A percentile compares a stretch with the other conserved stretches of the same genome.
Conservation (phyloP, 2,329 filamentous ascomycete genomes). For the Ophiostoma triangulosporum region DNA sequence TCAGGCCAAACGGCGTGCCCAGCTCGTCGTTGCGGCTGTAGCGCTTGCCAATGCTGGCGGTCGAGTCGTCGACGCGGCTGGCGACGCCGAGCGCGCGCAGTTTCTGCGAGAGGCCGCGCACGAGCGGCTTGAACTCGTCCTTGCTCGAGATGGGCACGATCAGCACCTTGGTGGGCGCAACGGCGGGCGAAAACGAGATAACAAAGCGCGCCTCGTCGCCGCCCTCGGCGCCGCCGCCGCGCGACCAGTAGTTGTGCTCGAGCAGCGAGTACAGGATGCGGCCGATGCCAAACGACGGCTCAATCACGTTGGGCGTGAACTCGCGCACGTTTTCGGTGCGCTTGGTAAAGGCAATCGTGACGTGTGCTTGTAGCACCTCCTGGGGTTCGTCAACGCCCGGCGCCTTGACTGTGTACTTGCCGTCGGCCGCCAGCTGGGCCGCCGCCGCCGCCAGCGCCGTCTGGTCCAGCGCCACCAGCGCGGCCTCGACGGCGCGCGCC, state of each 20-base stretch:
- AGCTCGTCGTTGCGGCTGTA: constrained; percentile 93
- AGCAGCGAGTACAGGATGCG: constrained; percentile 86
- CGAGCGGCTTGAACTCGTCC: constrained; percentile 63
- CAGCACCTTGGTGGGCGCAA: constrained; percentile 92
- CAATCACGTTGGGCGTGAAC: constrained; percentile 90
- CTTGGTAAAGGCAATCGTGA: constrained; percentile 74
- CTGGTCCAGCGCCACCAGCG: constrained; percentile 62
- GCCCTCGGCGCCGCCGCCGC: constrained; percentile 49
- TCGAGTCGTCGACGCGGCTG: constrained; percentile 79
- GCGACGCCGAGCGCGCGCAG: constrained; percentile 67
- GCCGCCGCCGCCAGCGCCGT: constrained; percentile 69
- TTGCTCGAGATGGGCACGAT: constrained; percentile 81
- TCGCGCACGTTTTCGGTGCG: constrained; percentile 73
- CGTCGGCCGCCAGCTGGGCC: constrained; percentile 56
- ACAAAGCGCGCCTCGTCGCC: constrained; percentile 73
- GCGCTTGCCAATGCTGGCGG: constrained; percentile 85
- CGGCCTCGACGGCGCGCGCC: constrained; percentile 70
- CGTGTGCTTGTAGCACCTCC: constrained; percentile 60
- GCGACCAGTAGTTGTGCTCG: constrained; percentile 92
- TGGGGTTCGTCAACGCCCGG: constrained; percentile 51
- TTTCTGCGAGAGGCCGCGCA: constrained; percentile 58
- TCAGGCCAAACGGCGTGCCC: constrained; percentile 86
- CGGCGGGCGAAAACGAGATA: constrained; percentile 41
- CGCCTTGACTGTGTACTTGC: constrained; percentile 65
- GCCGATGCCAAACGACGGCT: constrained; percentile 95